Base-by-base conservation (phyloP, 345 rosid species). In the Populus nigra region DNA sequence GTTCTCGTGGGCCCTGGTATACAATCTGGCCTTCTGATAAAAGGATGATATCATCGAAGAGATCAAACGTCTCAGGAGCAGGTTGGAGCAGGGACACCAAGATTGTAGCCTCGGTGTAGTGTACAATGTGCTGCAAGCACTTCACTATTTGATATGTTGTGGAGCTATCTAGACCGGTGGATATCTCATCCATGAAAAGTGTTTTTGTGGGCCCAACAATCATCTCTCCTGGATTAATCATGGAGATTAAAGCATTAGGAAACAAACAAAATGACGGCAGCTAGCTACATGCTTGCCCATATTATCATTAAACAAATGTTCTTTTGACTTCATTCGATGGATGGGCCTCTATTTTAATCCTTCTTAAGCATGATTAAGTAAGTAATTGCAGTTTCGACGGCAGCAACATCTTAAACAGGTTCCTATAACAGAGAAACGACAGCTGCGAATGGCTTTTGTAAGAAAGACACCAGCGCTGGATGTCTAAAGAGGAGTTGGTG, bases 161-260 rank as follows among this genome's bases (percentile, higher is more conserved):
- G 73, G 98, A 93, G 85, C 98, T 92, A 80, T 96, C 99, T 50
- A 93, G 84, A 66, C 97, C 99, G 0, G 97, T 96, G 10, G 99
- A 93, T 86, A 92, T 96, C 83, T 93, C 99, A 74, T 96, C 99
- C 98, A 96, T 96, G 79, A 87, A 92, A 68, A 96, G 49, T 27
- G 96, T 87, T 79, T 93, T 96, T 36, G 98, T 89, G 31, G 99
- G 99, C 27, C 98, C 96, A 38, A 96, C 99, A 35, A 92, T 91
- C 99, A 93, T 96, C 85, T 96, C 99, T 53, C 98, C 99, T 93
- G 83, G 35, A 45, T 61, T 31, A 72, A 55, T 23, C 8, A 53
- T 18, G 6, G 20, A 50, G 20, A 55, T 55, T 55, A 22, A 41
- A 55, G 0, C 4, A 55, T 7, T 7, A 20, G n/a, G 5, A 9